Evolutionary conservation across 352 stramenopile genomes (phyloP).

Genomic region (Phytophthora podocarpi): DNA sequence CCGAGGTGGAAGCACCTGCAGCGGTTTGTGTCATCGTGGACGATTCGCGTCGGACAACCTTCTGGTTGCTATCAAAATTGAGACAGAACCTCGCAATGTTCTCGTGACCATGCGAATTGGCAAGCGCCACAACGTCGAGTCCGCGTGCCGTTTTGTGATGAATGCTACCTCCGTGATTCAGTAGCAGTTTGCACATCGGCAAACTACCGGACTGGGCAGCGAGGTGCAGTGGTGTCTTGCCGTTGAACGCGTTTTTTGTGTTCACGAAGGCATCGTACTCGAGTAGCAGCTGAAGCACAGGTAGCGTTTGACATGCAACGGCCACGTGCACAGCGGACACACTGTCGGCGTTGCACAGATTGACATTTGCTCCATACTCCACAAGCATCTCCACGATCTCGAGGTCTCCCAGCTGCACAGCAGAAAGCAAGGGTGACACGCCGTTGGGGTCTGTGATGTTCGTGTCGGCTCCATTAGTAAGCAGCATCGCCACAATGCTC

Average conservation of each 20-base stretch:
- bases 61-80: slow-evolving; percentile 10
- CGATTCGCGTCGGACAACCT: slow-evolving; percentile 1
- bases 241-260: slow-evolving; percentile 49
- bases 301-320: slow-evolving; percentile 44
- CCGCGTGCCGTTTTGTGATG: slow-evolving; percentile 34
- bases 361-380: slow-evolving; percentile 53
- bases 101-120: slow-evolving; percentile 33
- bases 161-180: slow-evolving; percentile 38
- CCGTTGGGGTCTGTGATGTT: slow-evolving; percentile 44
- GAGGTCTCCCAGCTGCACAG: slow-evolving; percentile 52
- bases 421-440: slow-evolving; percentile 56
- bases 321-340: slow-evolving; percentile 59
- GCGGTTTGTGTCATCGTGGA: slow-evolving; percentile 20
- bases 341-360: slow-evolving; percentile 44
- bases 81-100: slow-evolving; percentile 39
- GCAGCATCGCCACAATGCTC: slow-evolving; percentile 49
- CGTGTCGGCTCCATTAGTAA: slow-evolving; percentile 49
- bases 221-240: slow-evolving; percentile 64
- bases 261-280: slow-evolving; percentile 57
- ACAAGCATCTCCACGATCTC: slow-evolving; percentile 55
- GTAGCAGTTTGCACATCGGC: slow-evolving; percentile 55
- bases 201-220: slow-evolving; percentile 56
- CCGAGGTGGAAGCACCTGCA: slow-evolving; percentile 21
- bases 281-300: slow-evolving; percentile 48
- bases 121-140: slow-evolving; percentile 32